A percentile compares a stretch with the other conserved stretches of the same genome.
Evolutionary conservation across 805 yeast genomes (phyloP).

Genomic region (Candida montana): DNA sequence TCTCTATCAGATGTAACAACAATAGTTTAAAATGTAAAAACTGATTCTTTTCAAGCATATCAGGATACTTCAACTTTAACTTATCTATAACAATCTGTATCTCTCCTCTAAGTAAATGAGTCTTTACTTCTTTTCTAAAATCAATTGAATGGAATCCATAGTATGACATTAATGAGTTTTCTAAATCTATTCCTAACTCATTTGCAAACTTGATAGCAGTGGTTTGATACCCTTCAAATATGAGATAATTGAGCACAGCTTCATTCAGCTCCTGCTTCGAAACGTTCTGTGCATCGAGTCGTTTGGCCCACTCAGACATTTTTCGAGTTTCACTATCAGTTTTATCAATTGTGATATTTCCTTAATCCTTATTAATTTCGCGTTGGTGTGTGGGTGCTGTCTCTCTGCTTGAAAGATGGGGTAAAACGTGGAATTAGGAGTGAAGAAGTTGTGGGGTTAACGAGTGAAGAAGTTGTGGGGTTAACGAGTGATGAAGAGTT

Average conservation of each 20-base stretch:
- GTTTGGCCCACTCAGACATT: background rate
- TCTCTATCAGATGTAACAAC: conserved; percentile 71
- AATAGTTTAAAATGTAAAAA: conserved; percentile 67
- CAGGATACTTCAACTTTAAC: conserved; percentile 58
- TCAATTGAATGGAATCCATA: conserved; percentile 36
- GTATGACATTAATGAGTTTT: conserved; percentile 2
- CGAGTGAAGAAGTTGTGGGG: too few relatives aligned
- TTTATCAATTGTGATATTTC: too few relatives aligned
- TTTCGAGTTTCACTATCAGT: too few relatives aligned
- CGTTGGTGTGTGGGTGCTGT: too few relatives aligned
- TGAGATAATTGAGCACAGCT: conserved; percentile 64
- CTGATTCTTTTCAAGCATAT: conserved; percentile 56
- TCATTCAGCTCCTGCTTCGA: conserved; percentile 2
- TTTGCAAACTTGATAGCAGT: conserved; percentile 44
- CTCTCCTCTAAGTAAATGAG: conserved; percentile 51
- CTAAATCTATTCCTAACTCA: conserved; percentile 25
- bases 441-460: too few relatives aligned
- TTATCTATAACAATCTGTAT: conserved; percentile 53
- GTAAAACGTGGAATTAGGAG: too few relatives aligned
- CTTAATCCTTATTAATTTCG: too few relatives aligned
- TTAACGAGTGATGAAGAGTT: too few relatives aligned
- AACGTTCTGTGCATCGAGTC: background rate
- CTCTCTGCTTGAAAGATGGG: too few relatives aligned
- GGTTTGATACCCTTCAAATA: conserved; percentile 71
- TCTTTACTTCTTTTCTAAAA: conserved; percentile 48